phyloP scores from a whole-genome alignment of 495 filamentous ascomycete species.

The Neurospora intermedia region DNA sequence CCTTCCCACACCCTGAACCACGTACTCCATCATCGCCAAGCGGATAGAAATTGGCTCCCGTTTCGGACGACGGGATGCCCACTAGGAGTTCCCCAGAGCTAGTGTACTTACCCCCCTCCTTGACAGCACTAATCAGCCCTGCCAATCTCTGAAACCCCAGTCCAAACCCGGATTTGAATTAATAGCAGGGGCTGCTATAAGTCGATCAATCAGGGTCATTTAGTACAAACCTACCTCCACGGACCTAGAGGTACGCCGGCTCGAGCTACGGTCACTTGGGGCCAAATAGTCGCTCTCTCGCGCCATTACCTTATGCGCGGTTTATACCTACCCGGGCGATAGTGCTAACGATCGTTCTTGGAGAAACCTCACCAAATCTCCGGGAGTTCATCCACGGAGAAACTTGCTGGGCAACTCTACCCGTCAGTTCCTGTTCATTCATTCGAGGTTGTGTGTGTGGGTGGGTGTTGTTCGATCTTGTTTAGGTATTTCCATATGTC shows the following conservation, averaged over 20 bases:
- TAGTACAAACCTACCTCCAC: too few species aligned
- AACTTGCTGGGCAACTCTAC: not conserved
- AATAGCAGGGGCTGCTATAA: not conserved
- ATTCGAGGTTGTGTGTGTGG: too few species aligned
- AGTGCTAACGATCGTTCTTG: not conserved
- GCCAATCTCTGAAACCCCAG: not conserved
- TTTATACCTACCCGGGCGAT: not conserved
- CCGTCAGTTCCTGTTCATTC: not conserved
- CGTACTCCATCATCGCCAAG: not conserved
- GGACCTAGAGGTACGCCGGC: too few species aligned
- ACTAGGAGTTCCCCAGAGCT: not conserved
- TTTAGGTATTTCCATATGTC: too few species aligned
- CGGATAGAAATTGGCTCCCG: not conserved
- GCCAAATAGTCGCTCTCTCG: not conserved
- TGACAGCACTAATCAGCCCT: not conserved
- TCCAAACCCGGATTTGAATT: not conserved
- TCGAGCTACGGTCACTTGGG: not conserved
- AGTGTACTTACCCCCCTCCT: not conserved
- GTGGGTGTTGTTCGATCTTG: too few species aligned
- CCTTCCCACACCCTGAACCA: not conserved
- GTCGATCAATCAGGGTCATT: not conserved
- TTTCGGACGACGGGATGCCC: not conserved
- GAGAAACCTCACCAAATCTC: not conserved
- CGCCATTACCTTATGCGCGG: not conserved
- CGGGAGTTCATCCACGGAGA: conserved; percentile 4